Percentiles rank a stretch among this genome's conserved stretches.
phyloP scores from a whole-genome alignment of 495 filamentous ascomycete species.

The Neurospora sp. region DNA sequence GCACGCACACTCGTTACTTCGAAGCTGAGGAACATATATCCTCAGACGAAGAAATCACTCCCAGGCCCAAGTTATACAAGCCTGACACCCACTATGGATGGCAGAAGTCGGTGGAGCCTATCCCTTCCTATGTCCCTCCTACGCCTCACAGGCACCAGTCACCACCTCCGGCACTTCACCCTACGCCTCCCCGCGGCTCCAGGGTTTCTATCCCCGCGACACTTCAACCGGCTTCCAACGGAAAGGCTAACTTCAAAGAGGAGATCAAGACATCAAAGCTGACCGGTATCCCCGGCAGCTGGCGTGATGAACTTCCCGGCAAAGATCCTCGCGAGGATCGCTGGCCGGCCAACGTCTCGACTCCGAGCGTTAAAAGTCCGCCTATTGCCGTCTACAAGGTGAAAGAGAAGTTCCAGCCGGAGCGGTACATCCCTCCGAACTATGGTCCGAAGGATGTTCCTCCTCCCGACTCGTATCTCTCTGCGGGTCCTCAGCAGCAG shows the following conservation, averaged over 20 bases:
- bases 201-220: neutral
- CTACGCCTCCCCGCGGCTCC: neutral
- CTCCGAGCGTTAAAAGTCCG: neutral
- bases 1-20: neutral
- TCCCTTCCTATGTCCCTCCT: neutral
- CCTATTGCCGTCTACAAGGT: rapidly evolving
- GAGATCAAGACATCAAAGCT: neutral
- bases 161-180: neutral
- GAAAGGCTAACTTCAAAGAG: neutral
- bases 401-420: neutral
- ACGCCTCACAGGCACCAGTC: neutral
- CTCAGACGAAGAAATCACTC: neutral
- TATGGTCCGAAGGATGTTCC: neutral
- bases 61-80: neutral
- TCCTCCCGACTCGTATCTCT: neutral
- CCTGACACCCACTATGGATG: rapidly evolving
- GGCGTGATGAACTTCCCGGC: neutral
- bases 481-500: neutral
- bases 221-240: neutral
- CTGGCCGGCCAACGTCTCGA: neutral
- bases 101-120: neutral
- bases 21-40: neutral
- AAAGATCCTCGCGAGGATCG: neutral
- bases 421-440: neutral
- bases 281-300: neutral